Evolutionary conservation across 2,329 filamentous ascomycete genomes (phyloP).

Genomic region (Rhexocercosporidium sp.): DNA sequence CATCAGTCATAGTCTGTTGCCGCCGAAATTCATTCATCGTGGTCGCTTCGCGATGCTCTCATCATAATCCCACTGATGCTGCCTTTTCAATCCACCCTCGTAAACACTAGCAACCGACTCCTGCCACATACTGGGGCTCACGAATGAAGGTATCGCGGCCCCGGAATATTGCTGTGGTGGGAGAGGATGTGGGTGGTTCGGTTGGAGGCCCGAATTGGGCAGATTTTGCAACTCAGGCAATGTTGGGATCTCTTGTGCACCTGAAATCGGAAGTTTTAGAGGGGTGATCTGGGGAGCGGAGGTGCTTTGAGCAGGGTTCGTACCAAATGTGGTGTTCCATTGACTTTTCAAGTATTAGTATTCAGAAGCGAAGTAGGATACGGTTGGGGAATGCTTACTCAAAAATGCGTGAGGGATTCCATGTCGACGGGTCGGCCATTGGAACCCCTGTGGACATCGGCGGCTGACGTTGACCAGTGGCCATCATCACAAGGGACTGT

Average conservation of each 20-base stretch:
- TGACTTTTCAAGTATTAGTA: constrained; percentile 62
- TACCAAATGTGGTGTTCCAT: constrained; percentile 95
- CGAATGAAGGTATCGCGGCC: constrained; percentile 61
- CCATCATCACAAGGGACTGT: constrained; percentile 75
- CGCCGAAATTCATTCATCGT: constrained; percentile 28
- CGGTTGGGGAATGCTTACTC: constrained; percentile 64
- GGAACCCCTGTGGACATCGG: constrained; percentile 60
- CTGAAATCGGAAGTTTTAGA: constrained; percentile 44
- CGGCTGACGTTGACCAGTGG: constrained; percentile 56
- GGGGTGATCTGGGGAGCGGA: constrained; percentile 43
- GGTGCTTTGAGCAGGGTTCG: constrained; percentile 42
- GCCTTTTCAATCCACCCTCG: constrained; percentile 66
- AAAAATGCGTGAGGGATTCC: constrained; percentile 89
- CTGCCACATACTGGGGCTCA: constrained; percentile 76
- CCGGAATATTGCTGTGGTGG: constrained; percentile 58
- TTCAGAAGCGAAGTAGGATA: neutral
- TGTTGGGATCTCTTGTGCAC: constrained; percentile 55
- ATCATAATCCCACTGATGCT: constrained; percentile 54
- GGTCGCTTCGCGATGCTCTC: constrained; percentile 38
- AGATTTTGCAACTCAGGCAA: constrained; percentile 54
- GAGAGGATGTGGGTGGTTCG: constrained; percentile 51
- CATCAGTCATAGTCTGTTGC: neutral
- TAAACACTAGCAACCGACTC: constrained; percentile 73
- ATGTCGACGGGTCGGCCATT: constrained; percentile 67
- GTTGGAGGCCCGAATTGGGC: constrained; percentile 51